A percentile compares a stretch with the other conserved stretches of the same genome.
These are phyloP conservation scores for Stylonectria norvegica DNA, from an alignment of 2,329 filamentous ascomycete genomes.

Conservation along the genomic window DNA sequence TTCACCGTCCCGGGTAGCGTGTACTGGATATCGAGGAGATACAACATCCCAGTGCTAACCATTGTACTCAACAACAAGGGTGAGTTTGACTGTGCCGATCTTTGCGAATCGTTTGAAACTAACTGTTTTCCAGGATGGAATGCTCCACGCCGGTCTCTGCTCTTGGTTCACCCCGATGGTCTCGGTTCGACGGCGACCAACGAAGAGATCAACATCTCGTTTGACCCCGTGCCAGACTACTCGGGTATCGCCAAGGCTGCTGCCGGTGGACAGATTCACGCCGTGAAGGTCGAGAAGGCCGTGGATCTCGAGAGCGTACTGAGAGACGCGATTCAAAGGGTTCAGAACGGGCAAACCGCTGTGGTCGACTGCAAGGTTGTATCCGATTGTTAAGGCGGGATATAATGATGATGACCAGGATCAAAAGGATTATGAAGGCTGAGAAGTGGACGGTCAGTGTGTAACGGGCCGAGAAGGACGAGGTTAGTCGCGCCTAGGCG, in stretches of 20 bases:
- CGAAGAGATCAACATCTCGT: slow-evolving; percentile 61
- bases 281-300: slow-evolving; percentile 45
- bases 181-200: slow-evolving; percentile 53
- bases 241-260: slow-evolving; percentile 59
- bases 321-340: slow-evolving; percentile 48
- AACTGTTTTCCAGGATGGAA: slow-evolving; percentile 48
- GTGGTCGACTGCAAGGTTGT: slow-evolving; percentile 54
- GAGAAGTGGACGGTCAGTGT: background rate
- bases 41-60: slow-evolving; percentile 52
- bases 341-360: slow-evolving; percentile 48
- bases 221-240: slow-evolving; percentile 56
- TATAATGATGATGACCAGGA: slow-evolving; percentile 9
- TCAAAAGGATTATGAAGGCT: slow-evolving; percentile 7
- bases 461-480: background rate
- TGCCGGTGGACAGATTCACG: slow-evolving; percentile 50
- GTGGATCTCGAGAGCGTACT: slow-evolving; percentile 46
- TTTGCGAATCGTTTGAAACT: slow-evolving; percentile 1
- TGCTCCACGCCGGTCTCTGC: slow-evolving; percentile 53
- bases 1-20: slow-evolving; percentile 54
- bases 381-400: slow-evolving; percentile 36
- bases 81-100: slow-evolving; percentile 15
- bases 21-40: slow-evolving; percentile 54
- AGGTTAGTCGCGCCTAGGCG: too few species aligned
- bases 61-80: slow-evolving; percentile 57
- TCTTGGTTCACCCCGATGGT: slow-evolving; percentile 58